Evolutionary conservation across 352 stramenopile species (phyloP).

Genomic region (Peronospora destructor): DNA sequence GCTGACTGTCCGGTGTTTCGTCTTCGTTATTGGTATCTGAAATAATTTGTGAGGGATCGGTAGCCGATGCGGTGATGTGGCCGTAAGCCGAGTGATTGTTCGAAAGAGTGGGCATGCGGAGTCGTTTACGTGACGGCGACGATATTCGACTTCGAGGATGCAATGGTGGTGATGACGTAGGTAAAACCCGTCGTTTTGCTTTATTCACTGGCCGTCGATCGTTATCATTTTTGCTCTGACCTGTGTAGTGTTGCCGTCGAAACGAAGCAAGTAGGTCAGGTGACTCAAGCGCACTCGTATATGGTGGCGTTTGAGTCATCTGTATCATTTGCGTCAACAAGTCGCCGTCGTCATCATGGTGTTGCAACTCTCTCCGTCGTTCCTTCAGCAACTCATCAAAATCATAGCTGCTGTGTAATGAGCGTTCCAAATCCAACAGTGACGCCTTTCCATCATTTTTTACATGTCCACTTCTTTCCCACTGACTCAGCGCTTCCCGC

Average conservation of each 20-base stretch:
- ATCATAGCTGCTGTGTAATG: constrained; percentile 13
- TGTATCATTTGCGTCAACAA: constrained; percentile 28
- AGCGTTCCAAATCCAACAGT: constrained; percentile 23
- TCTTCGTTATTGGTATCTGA: constrained; percentile 12
- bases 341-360: constrained; percentile 15
- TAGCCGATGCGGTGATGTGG: neutral
- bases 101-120: constrained; percentile 22
- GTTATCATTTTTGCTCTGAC: constrained; percentile 4
- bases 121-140: constrained; percentile 28
- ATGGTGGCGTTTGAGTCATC: constrained; percentile 28
- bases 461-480: constrained; percentile 29
- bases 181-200: constrained; percentile 20
- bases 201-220: constrained; percentile 10
- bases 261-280: constrained; percentile 32
- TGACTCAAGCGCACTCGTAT: constrained; percentile 27
- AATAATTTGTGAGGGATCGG: constrained; percentile 9
- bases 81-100: constrained; percentile 1
- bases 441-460: constrained; percentile 9
- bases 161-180: constrained; percentile 12
- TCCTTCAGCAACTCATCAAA: constrained; percentile 26
- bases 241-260: constrained; percentile 7
- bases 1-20: constrained; percentile 15
- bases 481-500: constrained; percentile 39
- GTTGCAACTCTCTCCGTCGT: constrained; percentile 13
- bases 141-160: constrained; percentile 11